Conservation (phyloP, 352 stramenopile genomes). For the Globisporangium irregulare region DNA sequence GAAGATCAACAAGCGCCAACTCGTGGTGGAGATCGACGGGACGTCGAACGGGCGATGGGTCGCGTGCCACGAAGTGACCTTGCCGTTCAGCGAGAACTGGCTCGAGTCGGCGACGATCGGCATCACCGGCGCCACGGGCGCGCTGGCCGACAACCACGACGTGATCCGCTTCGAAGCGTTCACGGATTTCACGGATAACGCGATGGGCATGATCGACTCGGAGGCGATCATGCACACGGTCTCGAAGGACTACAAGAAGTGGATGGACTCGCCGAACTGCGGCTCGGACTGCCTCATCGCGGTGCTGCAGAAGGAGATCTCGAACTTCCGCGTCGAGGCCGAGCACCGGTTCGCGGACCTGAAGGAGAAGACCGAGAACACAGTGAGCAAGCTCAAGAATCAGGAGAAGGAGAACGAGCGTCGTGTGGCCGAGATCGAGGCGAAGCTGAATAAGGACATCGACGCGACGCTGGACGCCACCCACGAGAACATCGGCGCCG, state of each 20-base stretch:
- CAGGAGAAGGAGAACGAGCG: constrained; percentile 78
- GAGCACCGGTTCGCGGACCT: constrained; percentile 82
- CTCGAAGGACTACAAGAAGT: constrained; percentile 85
- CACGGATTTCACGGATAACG: constrained; percentile 47
- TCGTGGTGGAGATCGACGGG: constrained; percentile 74
- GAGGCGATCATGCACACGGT: constrained; percentile 74
- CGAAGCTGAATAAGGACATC: constrained; percentile 58
- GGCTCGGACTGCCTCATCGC: constrained; percentile 72
- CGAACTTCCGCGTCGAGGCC: constrained; percentile 76
- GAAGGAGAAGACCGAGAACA: constrained; percentile 86
- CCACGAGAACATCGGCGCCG: constrained; percentile 47
- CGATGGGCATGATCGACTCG: constrained; percentile 45
- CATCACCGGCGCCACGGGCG: constrained; percentile 75
- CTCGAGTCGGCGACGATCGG: constrained; percentile 55
- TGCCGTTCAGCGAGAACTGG: constrained; percentile 72
- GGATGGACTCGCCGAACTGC: constrained; percentile 76
- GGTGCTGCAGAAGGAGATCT: constrained; percentile 74
- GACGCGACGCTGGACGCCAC: constrained; percentile 60
- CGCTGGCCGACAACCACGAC: constrained; percentile 84
- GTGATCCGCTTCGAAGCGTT: constrained; percentile 78
- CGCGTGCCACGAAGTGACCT: constrained; percentile 54
- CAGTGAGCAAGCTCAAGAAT: constrained; percentile 66
- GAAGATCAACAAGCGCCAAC: constrained; percentile 53
- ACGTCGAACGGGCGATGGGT: constrained; percentile 53
- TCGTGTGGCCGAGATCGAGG: constrained; percentile 66